These are phyloP conservation scores for Turnera subulata DNA, from an alignment of 345 rosid genomes.

Conservation along the genomic window DNA sequence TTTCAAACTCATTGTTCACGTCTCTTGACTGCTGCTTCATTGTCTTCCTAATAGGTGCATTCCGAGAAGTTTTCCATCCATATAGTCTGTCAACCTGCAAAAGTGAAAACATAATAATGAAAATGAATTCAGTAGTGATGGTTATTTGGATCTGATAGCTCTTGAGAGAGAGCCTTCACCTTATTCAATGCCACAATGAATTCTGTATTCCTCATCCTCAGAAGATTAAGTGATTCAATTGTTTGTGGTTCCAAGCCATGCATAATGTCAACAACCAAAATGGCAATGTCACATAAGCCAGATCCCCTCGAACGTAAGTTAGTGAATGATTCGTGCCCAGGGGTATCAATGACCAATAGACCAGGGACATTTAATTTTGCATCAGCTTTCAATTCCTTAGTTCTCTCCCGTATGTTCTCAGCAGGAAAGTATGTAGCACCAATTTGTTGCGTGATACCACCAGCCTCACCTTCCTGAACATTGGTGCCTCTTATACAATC, in stretches of 20 bases:
- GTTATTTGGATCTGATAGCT: not conserved
- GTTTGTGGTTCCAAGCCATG: constrained; percentile 93
- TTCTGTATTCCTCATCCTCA: constrained; percentile 78
- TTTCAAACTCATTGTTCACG: constrained; percentile 66
- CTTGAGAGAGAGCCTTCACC: constrained; percentile 36
- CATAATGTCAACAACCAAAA: constrained; percentile 95
- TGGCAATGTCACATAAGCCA: constrained; percentile 91
- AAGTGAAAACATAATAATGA: constrained; percentile 4
- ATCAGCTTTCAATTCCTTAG: constrained; percentile 87
- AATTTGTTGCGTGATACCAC: constrained; percentile 98
- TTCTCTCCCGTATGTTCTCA: constrained; percentile 87
- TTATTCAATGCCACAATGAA: constrained; percentile 93
- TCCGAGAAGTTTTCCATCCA: constrained; percentile 77
- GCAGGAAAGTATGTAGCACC: constrained; percentile 99
- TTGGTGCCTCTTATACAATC: constrained; percentile 96
- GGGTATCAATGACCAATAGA: constrained; percentile 93
- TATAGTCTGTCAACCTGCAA: constrained; percentile 87
- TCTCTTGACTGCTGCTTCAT: constrained; percentile 66
- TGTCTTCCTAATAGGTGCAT: constrained; percentile 70
- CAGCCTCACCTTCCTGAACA: constrained; percentile 99
- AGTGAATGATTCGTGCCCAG: constrained; percentile 90
- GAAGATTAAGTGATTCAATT: constrained; percentile 83
- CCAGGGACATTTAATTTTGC: constrained; percentile 94
- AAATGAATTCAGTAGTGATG: not conserved
- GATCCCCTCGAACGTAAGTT: constrained; percentile 93